Base-by-base conservation (phyloP, 2,329 filamentous ascomycete genomes). In the Bipolaris bicolor region DNA sequence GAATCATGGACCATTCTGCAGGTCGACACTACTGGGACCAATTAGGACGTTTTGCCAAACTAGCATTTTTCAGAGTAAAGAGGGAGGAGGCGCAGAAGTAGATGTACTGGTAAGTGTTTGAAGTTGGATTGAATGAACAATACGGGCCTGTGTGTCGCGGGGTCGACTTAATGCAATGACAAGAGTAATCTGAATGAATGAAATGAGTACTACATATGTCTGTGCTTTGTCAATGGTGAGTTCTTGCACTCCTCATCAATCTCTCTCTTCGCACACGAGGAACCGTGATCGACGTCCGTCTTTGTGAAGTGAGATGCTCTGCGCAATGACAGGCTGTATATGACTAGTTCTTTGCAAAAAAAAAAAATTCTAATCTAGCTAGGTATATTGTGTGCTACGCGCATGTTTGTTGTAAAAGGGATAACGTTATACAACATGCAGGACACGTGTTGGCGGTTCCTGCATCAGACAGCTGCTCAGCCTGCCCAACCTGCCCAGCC, bases 1-100 rank as follows among this genome's bases (percentile, higher is more conserved):
- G 92, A 20, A 88, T 99, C 52, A 86, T 88, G 64, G 88, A 89
- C 55, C 94, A 99, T 77, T 90, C 96, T 71, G 95, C 92, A 9
- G 95, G 95, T 1, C 85, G 92, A 69, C 92, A 98, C 77, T 98
- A 95, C 84, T 99, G 94, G 91, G 87, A 84, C 63, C 86, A 87
- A 29, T 80, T 99, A 47, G 95, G 92, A 56, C 84, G 91, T 43
- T 99, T 97, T 72, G 89, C 93, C 66, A 96, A 94, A 78, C 78
- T 96, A 62, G 94, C 90, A 3, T 97, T 90, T 70, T 88, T 90
- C 64, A 85, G 94, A 47, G 87, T 96, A 47, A 88, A 89, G 74
- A 84, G 88, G 58, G 92, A 88, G 56, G 80, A 77, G 57, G 58
- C 49, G 20, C 53, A 57, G 5, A 49, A 55, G 36, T 57, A 54